Evolutionary conservation across 2,329 filamentous ascomycete genomes (phyloP), one percentile per base, ranked within the genome.

Genomic region (Fusarium sp.): DNA sequence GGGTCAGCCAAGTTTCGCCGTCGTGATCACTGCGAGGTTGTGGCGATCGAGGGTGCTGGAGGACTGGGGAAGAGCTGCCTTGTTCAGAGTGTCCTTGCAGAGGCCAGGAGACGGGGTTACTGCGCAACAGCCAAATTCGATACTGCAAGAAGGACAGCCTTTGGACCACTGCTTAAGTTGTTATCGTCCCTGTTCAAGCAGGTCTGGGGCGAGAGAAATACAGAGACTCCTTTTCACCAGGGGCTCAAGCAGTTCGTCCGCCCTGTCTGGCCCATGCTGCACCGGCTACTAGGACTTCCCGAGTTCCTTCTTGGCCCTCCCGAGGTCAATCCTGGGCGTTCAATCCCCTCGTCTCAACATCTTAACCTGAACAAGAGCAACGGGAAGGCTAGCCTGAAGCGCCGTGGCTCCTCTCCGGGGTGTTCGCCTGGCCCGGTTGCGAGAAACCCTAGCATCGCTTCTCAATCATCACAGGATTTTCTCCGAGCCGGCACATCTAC

Each of bases 61-160:
- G 91, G 91, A 1, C 82, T 92, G n/a, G 91, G 91, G 18, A 93
- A 93, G 80, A 92, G 88, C 72, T 90, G 88, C 68, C 85, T 93
- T 18, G 88, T 92, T 30, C 90, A 92, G 76, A 91, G 90, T 10
- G 88, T 92, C 6, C 85, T 92, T 48, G 84, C 88, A 4, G 91
- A 92, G 73, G 89, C 89, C 18, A 85, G 91, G 59, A 86, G 88
- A 54, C 87, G 88, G 68, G 91, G 91, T 4, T 92, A 92, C 77
- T 92, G 90, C 76, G 89, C 90, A 8, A 91, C 89, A 35, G 88
- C 91, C 45, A 92, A 92, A 77, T 92, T 92, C 68, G 91, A 93
- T 76, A 89, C 88, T 1, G 88, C 90, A 0, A 85, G 88, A 74
- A 87, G 87, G 75, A 89, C 86, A 10, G 89, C 91, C 5, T 92